Percentiles rank a stretch among this genome's conserved stretches.
phyloP scores from a whole-genome alignment of 1,284 basidiomycete species.

The Neolentinus lepideus region DNA sequence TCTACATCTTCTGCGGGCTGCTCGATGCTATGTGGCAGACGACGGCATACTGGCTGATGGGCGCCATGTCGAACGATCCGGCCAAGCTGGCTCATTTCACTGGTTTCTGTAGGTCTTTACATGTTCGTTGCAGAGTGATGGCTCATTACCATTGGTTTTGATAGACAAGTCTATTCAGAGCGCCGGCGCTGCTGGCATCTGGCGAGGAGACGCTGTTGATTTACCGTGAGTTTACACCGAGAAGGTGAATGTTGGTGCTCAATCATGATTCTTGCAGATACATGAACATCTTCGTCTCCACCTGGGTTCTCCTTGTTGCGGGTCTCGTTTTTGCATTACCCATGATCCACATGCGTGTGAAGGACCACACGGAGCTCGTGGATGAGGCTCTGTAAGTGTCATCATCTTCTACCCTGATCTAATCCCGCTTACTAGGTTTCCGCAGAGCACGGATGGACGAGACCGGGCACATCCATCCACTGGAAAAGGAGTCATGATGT shows the following conservation, averaged over 20 bases:
- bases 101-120: constrained; percentile 33
- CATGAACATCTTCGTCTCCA: constrained; percentile 37
- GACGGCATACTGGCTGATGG: constrained; percentile 49
- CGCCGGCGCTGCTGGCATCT: constrained; percentile 35
- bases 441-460: constrained; percentile 1
- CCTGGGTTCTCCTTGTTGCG: constrained; percentile 33
- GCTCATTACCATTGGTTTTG: neutral
- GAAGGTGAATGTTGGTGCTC: neutral
- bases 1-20: constrained; percentile 52
- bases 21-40: constrained; percentile 58
- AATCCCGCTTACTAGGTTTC: neutral
- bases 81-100: constrained; percentile 38
- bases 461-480: neutral
- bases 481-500: neutral
- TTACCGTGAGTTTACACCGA: constrained; percentile 21
- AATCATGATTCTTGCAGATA: constrained; percentile 17
- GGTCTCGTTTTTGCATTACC: constrained; percentile 36
- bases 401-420: neutral
- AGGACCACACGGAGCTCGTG: constrained; percentile 17
- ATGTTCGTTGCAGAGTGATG: neutral
- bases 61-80: constrained; percentile 40
- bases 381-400: neutral
- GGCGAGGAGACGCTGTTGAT: constrained; percentile 34
- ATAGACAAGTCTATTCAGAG: constrained; percentile 38
- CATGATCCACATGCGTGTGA: constrained; percentile 37